Evolutionary conservation across 345 rosid species (phyloP).

Genomic region (Euphorbia peplus): DNA sequence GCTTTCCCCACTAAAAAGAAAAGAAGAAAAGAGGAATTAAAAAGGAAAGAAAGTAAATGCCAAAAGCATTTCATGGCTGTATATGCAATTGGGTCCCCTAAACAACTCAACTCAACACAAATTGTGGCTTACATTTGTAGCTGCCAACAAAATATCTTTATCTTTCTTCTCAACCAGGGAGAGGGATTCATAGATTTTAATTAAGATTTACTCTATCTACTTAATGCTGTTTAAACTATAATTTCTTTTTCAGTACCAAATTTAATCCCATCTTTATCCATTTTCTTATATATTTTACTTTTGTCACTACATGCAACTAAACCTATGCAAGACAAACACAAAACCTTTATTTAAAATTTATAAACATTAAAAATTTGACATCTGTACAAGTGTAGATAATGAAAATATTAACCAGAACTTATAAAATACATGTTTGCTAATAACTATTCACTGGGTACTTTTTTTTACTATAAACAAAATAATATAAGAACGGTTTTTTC

Average conservation of each 20-base stretch:
- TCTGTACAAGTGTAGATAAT: background rate
- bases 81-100: slow-evolving; percentile 27
- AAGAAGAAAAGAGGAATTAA: slow-evolving; percentile 22
- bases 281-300: background rate
- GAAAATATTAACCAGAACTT: background rate
- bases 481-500: too few species aligned
- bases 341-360: too few species aligned
- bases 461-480: too few species aligned
- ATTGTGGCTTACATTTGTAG: slow-evolving; percentile 40
- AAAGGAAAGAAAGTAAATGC: slow-evolving; percentile 22
- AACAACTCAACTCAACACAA: slow-evolving; percentile 23
- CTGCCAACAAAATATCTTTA: slow-evolving; percentile 43
- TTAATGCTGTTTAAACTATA: background rate
- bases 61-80: slow-evolving; percentile 21
- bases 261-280: background rate
- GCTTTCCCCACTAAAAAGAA: slow-evolving; percentile 9
- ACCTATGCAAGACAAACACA: background rate
- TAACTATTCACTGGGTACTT: too few species aligned
- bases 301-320: slow-evolving; percentile 12
- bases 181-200: slow-evolving; percentile 17
- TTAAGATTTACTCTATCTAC: too few species aligned
- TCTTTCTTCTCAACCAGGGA: slow-evolving; percentile 27
- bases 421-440: too few species aligned
- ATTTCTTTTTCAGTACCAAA: slow-evolving; percentile 6
- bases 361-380: background rate